Evolutionary conservation across 805 yeast species (phyloP).

Genomic region (Candida nitratophila): DNA sequence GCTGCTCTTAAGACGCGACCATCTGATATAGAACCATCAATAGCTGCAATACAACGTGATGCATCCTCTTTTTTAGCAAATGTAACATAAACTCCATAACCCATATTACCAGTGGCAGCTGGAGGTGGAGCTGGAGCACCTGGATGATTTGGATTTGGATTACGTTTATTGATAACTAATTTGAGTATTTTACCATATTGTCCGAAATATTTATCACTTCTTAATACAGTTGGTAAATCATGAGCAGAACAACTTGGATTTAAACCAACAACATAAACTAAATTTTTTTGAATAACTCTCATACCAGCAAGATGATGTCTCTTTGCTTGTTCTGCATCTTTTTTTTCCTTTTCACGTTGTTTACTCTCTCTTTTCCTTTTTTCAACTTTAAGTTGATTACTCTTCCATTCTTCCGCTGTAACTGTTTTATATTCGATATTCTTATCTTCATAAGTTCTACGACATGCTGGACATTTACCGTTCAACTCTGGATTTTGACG

Average conservation of each 20-base stretch:
- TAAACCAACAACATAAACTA: slow-evolving; percentile 93
- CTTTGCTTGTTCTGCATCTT: slow-evolving; percentile 76
- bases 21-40: slow-evolving; percentile 89
- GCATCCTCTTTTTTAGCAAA: slow-evolving; percentile 94
- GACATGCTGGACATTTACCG: slow-evolving; percentile 97
- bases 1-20: slow-evolving; percentile 90
- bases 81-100: slow-evolving; percentile 93
- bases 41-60: slow-evolving; percentile 82
- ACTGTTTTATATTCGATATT: slow-evolving; percentile 80
- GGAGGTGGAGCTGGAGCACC: slow-evolving; percentile 20
- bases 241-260: slow-evolving; percentile 86
- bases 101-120: slow-evolving; percentile 48
- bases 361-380: slow-evolving; percentile 77
- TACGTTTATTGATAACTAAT: slow-evolving; percentile 81
- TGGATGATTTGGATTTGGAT: slow-evolving; percentile 35
- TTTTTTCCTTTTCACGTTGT: slow-evolving; percentile 84
- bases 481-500: slow-evolving; percentile 92
- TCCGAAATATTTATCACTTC: slow-evolving; percentile 94
- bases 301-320: slow-evolving; percentile 93
- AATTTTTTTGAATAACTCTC: slow-evolving; percentile 96
- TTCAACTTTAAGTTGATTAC: slow-evolving; percentile 73
- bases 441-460: slow-evolving; percentile 89
- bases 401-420: slow-evolving; percentile 79
- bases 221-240: slow-evolving; percentile 70
- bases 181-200: slow-evolving; percentile 95